phyloP scores from a whole-genome alignment of 148 eudicot genomes.

The Beta vulgaris region DNA sequence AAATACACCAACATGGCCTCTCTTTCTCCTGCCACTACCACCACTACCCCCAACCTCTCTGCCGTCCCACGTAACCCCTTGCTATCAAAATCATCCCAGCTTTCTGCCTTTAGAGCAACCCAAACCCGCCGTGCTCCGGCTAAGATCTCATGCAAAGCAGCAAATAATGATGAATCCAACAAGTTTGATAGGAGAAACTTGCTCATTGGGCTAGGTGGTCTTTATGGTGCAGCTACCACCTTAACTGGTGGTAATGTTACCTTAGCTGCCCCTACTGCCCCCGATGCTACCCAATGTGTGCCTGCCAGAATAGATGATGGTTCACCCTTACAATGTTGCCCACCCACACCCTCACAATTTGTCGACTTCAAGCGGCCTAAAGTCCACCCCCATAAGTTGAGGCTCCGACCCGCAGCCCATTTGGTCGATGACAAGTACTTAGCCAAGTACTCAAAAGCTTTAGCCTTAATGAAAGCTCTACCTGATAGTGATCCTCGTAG shows the following conservation, averaged over 20 bases:
- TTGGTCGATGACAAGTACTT: slow-evolving; percentile 43
- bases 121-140: no score
- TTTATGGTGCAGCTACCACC: slow-evolving; percentile 43
- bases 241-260: slow-evolving; percentile 30
- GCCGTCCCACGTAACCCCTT: neutral
- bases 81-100: no score
- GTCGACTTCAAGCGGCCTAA: slow-evolving; percentile 45
- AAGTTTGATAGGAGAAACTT: no score
- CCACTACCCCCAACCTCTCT: neutral
- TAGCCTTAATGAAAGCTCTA: no score
- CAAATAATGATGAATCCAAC: no score
- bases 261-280: slow-evolving; percentile 51
- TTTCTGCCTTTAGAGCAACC: no score
- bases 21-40: slow-evolving; percentile 13
- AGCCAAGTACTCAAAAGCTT: no score
- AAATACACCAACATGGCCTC: no score
- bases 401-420: slow-evolving; percentile 77
- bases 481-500: no score
- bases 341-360: slow-evolving; percentile 41
- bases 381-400: slow-evolving; percentile 18
- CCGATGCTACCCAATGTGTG: slow-evolving; percentile 56
- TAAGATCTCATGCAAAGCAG: no score
- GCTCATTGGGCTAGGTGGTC: slow-evolving; percentile 60
- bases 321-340: slow-evolving; percentile 57
- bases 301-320: slow-evolving; percentile 31